phyloP scores from a whole-genome alignment of 176 grass and related monocot genomes.

The Avena sativa region DNA sequence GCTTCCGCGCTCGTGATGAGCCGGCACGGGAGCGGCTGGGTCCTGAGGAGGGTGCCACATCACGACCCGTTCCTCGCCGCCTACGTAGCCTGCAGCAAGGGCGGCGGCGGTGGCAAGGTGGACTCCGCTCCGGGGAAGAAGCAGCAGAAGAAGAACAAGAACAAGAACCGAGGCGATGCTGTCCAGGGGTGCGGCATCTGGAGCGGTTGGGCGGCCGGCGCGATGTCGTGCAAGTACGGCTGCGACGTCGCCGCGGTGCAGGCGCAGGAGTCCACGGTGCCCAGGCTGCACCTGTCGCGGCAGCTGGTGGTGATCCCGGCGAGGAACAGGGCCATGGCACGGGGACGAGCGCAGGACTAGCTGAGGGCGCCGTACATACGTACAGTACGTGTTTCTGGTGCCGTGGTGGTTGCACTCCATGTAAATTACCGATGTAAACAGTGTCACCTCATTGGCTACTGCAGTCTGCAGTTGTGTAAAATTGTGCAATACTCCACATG shows the following conservation, averaged over 20 bases:
- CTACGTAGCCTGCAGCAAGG: constrained; percentile 48
- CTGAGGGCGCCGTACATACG: background rate
- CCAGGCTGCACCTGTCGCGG: constrained; percentile 47
- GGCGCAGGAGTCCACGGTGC: background rate
- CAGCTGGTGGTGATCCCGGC: constrained; percentile 44
- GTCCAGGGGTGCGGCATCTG: constrained; percentile 32
- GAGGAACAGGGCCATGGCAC: constrained; percentile 19
- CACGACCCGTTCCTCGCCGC: constrained; percentile 54
- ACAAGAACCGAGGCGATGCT: background rate
- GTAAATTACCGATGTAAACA: background rate
- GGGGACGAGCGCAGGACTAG: constrained; percentile 23
- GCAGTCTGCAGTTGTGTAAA: background rate
- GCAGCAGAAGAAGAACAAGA: too few relatives aligned
- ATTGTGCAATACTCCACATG: background rate
- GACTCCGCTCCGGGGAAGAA: background rate
- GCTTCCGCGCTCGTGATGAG: background rate
- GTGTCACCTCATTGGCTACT: too few relatives aligned
- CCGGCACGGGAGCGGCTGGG: constrained; percentile 13
- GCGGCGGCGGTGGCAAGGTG: background rate
- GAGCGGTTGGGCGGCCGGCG: constrained; percentile 39
- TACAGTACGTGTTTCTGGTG: background rate
- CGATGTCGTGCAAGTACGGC: constrained; percentile 43
- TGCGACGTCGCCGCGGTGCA: background rate
- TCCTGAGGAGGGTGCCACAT: constrained; percentile 2
- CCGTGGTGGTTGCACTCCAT: background rate